phyloP scores from a whole-genome alignment of 2,329 filamentous ascomycete genomes.

The Penicillium expansum region DNA sequence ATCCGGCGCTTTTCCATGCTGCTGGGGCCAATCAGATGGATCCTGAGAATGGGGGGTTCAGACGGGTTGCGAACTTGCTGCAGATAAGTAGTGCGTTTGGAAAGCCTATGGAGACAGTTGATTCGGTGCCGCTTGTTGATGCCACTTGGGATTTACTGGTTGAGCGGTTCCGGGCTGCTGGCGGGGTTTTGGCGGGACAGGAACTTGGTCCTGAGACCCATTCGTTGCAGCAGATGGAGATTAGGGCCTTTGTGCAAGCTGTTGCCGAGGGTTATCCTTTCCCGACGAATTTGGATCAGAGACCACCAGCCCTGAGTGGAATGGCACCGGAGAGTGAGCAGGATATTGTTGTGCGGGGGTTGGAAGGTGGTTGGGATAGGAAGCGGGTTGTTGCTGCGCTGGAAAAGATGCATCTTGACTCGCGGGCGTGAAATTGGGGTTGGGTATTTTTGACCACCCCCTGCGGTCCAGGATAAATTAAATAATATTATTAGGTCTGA shows the following conservation, averaged over 20 bases:
- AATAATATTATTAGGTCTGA: neutral
- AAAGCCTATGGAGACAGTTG: conserved; percentile 62
- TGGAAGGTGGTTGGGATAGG: conserved; percentile 44
- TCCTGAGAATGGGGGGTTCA: conserved; percentile 32
- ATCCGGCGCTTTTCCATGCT: conserved; percentile 62
- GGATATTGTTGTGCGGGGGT: conserved; percentile 47
- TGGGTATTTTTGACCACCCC: neutral
- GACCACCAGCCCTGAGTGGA: conserved; percentile 54
- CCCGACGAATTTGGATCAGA: conserved; percentile 59
- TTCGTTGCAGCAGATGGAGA: conserved; percentile 33
- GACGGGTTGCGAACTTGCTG: conserved; percentile 59
- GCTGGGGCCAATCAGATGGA: conserved; percentile 55
- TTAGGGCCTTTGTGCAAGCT: conserved; percentile 51
- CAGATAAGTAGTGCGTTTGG: conserved; percentile 63
- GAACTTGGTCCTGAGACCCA: conserved; percentile 12
- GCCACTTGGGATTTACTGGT: conserved; percentile 55
- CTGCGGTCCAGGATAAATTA: neutral
- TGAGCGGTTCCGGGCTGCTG: conserved; percentile 45
- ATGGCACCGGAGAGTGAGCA: conserved; percentile 63
- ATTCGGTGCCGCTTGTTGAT: conserved; percentile 52
- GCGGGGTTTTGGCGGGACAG: conserved; percentile 16
- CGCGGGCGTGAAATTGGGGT: conserved; percentile 15
- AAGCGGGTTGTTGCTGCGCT: conserved; percentile 45
- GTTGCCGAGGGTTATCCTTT: conserved; percentile 61
- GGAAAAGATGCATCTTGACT: conserved; percentile 38